Base-by-base conservation (phyloP, 2,329 filamentous ascomycete genomes). In the Trichocomaceae sp. region DNA sequence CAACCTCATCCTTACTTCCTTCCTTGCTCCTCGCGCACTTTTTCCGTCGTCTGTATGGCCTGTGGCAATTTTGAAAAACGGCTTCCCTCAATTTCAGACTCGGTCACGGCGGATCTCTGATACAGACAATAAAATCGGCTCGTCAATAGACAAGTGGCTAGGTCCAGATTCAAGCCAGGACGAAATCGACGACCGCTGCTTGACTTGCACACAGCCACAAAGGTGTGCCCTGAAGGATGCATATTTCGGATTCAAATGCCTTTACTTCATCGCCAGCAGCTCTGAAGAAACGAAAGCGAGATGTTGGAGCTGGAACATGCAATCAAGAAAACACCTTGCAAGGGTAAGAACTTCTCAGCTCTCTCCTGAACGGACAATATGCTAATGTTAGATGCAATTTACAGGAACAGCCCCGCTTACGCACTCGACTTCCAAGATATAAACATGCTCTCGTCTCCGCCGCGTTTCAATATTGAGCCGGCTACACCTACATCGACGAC, bases 211-310 rank as follows among this genome's bases (percentile, higher is more conserved):
- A 26, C 23, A 26, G 7, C 10, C 26, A 41, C n/a, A 19, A 17
- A 41, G 2, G 5, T 5, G 17, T 41, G n/a, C n/a, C 2, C 17
- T 17, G 9, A 19, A 44, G 17, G 12, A 56, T 56, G 54, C 50
- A 56, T 15, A 56, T 56, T 52, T 37, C 49, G 37, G 37, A 57
- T 49, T 31, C 51, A 33, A 44, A 26, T 29, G 29, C 47, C 17
- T 54, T 55, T 13, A 47, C 42, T 8, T 29, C 55, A 22, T 47
- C 58, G 49, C 33, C 59, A 17, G 33, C 56, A 4, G 56, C 50
- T 35, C 37, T 62, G 17, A 65, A 60, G 33, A 67, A 68, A 53
- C 55, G 65, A 23, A 67, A 66, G 42, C 60, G 64, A 48, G 64
- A 66, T 47, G 45, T 47, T 17, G 37, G 37, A 20, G 5, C 15